These are phyloP conservation scores for Eucalyptus cloeziana DNA, from an alignment of 345 rosid genomes.

Conservation along the genomic window DNA sequence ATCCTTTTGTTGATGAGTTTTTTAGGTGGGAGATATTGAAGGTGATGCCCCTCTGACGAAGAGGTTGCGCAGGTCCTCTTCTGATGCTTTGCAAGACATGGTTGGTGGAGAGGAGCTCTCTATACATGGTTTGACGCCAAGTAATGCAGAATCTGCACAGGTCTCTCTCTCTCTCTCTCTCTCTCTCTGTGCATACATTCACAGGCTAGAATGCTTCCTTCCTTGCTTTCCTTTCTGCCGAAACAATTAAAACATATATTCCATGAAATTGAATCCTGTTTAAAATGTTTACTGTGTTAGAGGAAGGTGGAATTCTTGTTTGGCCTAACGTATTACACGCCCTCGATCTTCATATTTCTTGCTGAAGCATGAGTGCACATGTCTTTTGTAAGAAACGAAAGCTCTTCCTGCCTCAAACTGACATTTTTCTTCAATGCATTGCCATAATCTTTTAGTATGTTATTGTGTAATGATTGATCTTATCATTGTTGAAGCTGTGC, in stretches of 20 bases:
- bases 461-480: background rate
- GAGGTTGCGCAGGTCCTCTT: constrained; percentile 65
- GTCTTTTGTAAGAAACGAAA: background rate
- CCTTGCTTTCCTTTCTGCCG: background rate
- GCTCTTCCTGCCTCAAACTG: background rate
- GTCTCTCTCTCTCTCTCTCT: constrained; percentile 12
- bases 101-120: constrained; percentile 88
- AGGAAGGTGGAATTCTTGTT: background rate
- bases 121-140: constrained; percentile 65
- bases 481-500: background rate
- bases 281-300: background rate
- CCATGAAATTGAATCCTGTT: background rate
- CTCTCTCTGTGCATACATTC: background rate
- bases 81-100: constrained; percentile 89
- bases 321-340: background rate
- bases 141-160: constrained; percentile 79
- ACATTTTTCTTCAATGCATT: background rate
- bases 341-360: background rate
- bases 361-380: background rate
- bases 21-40: constrained; percentile 90
- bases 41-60: constrained; percentile 64
- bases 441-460: background rate
- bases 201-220: background rate
- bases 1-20: background rate
- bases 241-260: background rate